Percentiles rank a stretch among this genome's conserved stretches.
Conservation (phyloP, 805 yeast species). For the Candida boidinii region DNA sequence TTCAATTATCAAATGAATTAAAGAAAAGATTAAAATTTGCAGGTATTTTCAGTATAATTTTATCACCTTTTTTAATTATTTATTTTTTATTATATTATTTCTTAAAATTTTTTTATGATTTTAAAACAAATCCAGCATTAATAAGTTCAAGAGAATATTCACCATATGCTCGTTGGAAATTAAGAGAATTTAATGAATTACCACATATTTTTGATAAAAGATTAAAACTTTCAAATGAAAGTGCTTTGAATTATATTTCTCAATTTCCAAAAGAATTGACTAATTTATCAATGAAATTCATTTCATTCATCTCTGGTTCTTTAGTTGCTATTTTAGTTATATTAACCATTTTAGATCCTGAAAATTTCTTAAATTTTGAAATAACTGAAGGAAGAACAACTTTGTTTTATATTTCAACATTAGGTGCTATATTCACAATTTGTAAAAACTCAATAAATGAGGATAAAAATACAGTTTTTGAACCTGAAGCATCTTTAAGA, state of each 20-base stretch:
- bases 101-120: constrained; percentile 87
- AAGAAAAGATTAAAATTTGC: constrained; percentile 78
- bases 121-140: constrained; percentile 77
- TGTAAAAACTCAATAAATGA: constrained; percentile 63
- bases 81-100: constrained; percentile 81
- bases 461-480: constrained; percentile 56
- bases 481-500: constrained; percentile 80
- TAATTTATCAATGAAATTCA: constrained; percentile 46
- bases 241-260: constrained; percentile 76
- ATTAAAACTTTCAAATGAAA: constrained; percentile 63
- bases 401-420: constrained; percentile 76
- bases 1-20: constrained; percentile 58
- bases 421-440: constrained; percentile 85
- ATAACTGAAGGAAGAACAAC: constrained; percentile 74
- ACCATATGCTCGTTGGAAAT: constrained; percentile 91
- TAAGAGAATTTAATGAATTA: constrained; percentile 89
- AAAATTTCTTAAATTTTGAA: constrained; percentile 83
- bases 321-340: constrained; percentile 81
- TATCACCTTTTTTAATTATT: constrained; percentile 79
- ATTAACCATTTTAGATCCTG: constrained; percentile 76
- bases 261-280: constrained; percentile 84
- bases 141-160: constrained; percentile 83
- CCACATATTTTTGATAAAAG: constrained; percentile 82
- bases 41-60: constrained; percentile 71
- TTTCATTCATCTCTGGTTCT: constrained; percentile 78